Base-by-base conservation (phyloP, 2,329 filamentous ascomycete genomes). In the Sporothrix curviconia region DNA sequence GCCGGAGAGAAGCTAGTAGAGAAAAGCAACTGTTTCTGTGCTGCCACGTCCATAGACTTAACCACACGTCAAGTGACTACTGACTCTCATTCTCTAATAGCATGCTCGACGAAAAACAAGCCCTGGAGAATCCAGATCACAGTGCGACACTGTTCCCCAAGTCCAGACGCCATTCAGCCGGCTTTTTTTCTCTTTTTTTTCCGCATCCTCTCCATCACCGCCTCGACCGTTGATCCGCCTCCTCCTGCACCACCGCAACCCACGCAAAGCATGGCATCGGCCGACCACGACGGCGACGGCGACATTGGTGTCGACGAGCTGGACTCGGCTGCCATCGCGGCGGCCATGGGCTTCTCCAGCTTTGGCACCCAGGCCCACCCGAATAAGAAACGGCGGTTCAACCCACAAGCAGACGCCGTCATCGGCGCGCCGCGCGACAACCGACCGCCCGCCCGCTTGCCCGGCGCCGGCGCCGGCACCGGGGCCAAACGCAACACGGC, bases 321-420 rank as follows among this genome's bases (percentile, higher is more conserved):
- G 60, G 73, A 74, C n/a, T 66, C 73, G 19, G 76, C 80, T 42
- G 80, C 80, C 54, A 83, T 89, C 69, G 84, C 84, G 22, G 79
- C 81, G 42, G 78, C 81, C 47, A 86, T 91, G 84, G 88, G 88
- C 61, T 91, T 91, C 70, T 79, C 84, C 8, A 79, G 81, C 58
- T 92, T 92, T 66, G 87, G 87, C 63, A 70, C 72, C 9, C 74
- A 79, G 63, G 68, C 74, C 54, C 72, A 70, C 3, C 73, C 78
- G 1, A 76, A 76, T 43, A 89, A 87, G 69, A 87, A 87, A 68
- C 80, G 86, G 60, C 85, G 85, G 66, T 86, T 82, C 70, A 83
- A 87, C 65, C 74, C 79, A 17, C 71, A 75, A 28, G 74, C 71
- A 51, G 81, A 81, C 64, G 78, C 78, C 37, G 75, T 77, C 57